Evolutionary conservation across 2,329 filamentous ascomycete species (phyloP), one percentile per base, ranked within the genome.

Genomic region (Chrysoporthe cubensis): DNA sequence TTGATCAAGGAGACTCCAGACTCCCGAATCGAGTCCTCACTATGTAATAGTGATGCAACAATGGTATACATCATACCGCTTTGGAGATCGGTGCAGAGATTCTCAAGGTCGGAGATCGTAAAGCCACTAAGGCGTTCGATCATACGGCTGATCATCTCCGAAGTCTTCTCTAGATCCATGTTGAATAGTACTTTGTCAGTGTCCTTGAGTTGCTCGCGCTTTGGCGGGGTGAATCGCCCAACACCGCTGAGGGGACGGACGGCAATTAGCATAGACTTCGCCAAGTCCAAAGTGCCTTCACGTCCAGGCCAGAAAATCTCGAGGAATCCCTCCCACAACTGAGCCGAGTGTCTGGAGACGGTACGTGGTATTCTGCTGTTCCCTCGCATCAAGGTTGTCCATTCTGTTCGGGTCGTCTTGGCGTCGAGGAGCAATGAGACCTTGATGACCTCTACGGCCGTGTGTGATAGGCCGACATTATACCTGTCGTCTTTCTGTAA

Each of bases 1-100:
- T 97, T 97, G 71, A 98, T 86, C 40, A 98, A 82, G 72, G 94
- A 91, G 7, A 94, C 87, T 1, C 92, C 90, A 18, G 92, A 91
- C 75, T 94, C 90, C 70, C 93, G 93, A 44, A 96, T 90, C 67
- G 89, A 86, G 66, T 91, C 83, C 72, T 96, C 90, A 18, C 93
- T 92, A 56, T 94, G 94, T 66, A 97, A 89, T 7, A 97, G 87
- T 21, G 93, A 86, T 4, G 91, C 90, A 58, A 97, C 88, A 54
- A 97, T 85, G 48, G 92, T 88, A 71, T 90, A 88, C 69, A 92
- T 91, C 7, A 90, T 72, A n/a, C 71, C 70, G 65, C 72, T 90
- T 54, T 88, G 81, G 26, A 87, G 85, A 67, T 90, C 88, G 64
- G 87, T 83, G 73, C 92, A 93, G 13, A 98, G 80, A 34, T 85